phyloP scores from a whole-genome alignment of 768 basidiomycete species.

The Leccinellum luteum region DNA sequence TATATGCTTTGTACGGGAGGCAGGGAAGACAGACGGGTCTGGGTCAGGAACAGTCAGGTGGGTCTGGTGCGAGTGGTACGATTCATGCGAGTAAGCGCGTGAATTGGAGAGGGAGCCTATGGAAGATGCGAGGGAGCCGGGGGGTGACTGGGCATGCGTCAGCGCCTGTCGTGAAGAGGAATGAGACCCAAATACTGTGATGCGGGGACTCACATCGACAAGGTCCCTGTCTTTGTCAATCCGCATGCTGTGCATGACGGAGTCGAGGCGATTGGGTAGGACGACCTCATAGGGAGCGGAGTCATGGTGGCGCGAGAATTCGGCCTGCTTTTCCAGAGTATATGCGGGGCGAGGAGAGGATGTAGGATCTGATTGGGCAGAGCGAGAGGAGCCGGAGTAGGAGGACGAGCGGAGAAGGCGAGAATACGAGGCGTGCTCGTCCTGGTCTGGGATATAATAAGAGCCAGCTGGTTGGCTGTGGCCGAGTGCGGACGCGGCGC shows the following conservation, averaged over 20 bases:
- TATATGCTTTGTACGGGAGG: conserved; percentile 5
- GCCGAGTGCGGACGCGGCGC: conserved; percentile 18
- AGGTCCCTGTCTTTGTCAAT: conserved; percentile 23
- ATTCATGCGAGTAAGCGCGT: conserved; percentile 24
- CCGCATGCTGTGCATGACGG: conserved; percentile 40
- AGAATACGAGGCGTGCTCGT: conserved; percentile 24
- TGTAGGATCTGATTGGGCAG: conserved; percentile 19
- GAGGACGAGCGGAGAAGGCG: conserved; percentile 27
- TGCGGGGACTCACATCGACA: conserved; percentile 22
- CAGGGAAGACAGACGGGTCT: conserved; percentile 6
- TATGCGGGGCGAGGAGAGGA: conserved; percentile 11
- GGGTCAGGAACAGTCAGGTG: conserved; percentile 22
- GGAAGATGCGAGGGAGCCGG: conserved; percentile 29
- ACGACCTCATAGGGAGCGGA: conserved; percentile 52
- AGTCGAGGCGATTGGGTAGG: conserved; percentile 50
- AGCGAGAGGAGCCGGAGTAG: conserved; percentile 27
- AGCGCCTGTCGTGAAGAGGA: conserved; percentile 17
- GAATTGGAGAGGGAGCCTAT: conserved; percentile 27
- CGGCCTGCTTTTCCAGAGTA: conserved; percentile 20
- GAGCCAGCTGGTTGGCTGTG: conserved; percentile 15
- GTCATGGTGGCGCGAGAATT: conserved; percentile 24
- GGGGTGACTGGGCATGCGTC: conserved; percentile 23
- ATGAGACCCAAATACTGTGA: conserved; percentile 2
- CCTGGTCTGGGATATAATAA: conserved; percentile 34
- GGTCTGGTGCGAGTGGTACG: conserved; percentile 29